These are phyloP conservation scores for Diplodia mutila DNA, from an alignment of 2,329 filamentous ascomycete genomes.

Conservation along the genomic window DNA sequence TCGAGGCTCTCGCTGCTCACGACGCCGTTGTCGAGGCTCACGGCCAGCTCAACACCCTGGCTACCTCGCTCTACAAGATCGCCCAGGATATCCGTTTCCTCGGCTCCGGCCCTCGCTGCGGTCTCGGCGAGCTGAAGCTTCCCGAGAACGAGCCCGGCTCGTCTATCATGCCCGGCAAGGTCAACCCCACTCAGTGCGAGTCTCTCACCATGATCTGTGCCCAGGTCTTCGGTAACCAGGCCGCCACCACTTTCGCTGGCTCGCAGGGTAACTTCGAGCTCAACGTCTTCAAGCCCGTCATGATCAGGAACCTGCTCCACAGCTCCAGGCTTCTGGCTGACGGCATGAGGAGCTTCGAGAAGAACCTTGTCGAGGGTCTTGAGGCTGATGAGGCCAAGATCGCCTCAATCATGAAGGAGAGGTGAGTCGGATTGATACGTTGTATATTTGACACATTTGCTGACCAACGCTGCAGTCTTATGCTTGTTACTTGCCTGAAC, in stretches of 20 bases:
- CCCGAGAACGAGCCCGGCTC: slow-evolving; percentile 98
- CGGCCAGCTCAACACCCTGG: slow-evolving; percentile 90
- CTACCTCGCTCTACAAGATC: slow-evolving; percentile 92
- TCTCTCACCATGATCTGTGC: slow-evolving; percentile 96
- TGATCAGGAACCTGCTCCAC: slow-evolving; percentile 95
- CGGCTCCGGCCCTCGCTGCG: slow-evolving; percentile 92
- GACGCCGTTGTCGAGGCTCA: slow-evolving; percentile 95
- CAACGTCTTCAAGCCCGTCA: slow-evolving; percentile 97
- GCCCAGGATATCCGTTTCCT: slow-evolving; percentile 98
- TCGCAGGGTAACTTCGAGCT: slow-evolving; percentile 99
- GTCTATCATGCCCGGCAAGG: slow-evolving; percentile 99
- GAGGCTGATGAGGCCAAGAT: slow-evolving; percentile 95
- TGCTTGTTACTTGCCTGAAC: slow-evolving; percentile 98
- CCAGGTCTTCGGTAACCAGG: slow-evolving; percentile 97
- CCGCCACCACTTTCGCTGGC: slow-evolving; percentile 88
- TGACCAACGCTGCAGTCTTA: slow-evolving; percentile 64
- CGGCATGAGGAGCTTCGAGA: slow-evolving; percentile 93
- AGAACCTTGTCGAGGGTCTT: slow-evolving; percentile 85
- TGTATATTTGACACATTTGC: slow-evolving; percentile 23
- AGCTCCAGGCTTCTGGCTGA: slow-evolving; percentile 86
- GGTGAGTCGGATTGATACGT: slow-evolving; percentile 58
- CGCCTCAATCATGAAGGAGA: slow-evolving; percentile 86
- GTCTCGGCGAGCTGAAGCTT: slow-evolving; percentile 87
- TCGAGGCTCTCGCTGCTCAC: slow-evolving; percentile 93
- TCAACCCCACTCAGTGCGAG: slow-evolving; percentile 98